Evolutionary conservation across 2,329 filamentous ascomycete species (phyloP).

Genomic region (Epichloe brachyelytri): DNA sequence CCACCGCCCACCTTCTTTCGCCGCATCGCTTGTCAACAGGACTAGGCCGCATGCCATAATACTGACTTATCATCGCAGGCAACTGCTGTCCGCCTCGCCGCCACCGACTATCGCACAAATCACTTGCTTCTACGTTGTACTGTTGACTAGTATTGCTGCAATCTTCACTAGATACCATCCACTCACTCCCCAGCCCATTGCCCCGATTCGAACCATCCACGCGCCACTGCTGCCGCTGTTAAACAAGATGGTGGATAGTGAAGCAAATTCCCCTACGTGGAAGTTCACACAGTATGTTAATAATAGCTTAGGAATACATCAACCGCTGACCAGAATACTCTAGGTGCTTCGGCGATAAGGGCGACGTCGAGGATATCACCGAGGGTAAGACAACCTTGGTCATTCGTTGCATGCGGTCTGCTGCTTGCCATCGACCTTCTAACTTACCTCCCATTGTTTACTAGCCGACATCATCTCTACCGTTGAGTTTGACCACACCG

Average conservation of each 20-base stretch:
- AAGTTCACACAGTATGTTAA: slow-evolving; percentile 94
- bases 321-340: slow-evolving; percentile 13
- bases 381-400: slow-evolving; percentile 50
- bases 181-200: background rate
- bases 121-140: background rate
- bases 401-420: slow-evolving; percentile 1
- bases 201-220: slow-evolving; percentile 8
- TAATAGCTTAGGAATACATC: slow-evolving; percentile 4
- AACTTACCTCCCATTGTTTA: slow-evolving; percentile 11
- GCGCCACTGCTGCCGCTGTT: slow-evolving; percentile 17
- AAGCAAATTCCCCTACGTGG: slow-evolving; percentile 91
- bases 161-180: background rate
- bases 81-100: slow-evolving; percentile 1
- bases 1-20: slow-evolving; percentile 10
- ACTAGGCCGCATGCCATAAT: slow-evolving; percentile 7
- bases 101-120: slow-evolving; percentile 3
- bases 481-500: slow-evolving; percentile 81
- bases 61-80: slow-evolving; percentile 5
- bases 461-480: slow-evolving; percentile 83
- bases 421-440: slow-evolving; percentile 6
- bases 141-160: background rate
- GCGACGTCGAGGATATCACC: slow-evolving; percentile 97
- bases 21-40: slow-evolving; percentile 9
- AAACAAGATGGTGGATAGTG: slow-evolving; percentile 87
- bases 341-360: slow-evolving; percentile 99